A percentile compares a stretch with the other conserved stretches of the same genome.
These are phyloP conservation scores for Hansenula lynferdii DNA, from an alignment of 1,139 yeast genomes.

Conservation along the genomic window DNA sequence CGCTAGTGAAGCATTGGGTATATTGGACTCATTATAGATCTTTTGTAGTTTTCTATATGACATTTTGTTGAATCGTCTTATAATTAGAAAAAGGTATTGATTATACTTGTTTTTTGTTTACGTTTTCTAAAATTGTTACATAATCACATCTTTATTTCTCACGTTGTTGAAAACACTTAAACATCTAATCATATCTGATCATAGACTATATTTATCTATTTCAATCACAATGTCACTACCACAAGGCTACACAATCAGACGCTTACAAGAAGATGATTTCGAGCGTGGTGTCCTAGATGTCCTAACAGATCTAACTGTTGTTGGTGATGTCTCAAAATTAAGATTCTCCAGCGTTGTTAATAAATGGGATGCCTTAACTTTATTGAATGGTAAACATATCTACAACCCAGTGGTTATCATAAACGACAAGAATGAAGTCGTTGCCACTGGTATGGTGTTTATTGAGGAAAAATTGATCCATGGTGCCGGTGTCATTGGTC, in stretches of 20 bases:
- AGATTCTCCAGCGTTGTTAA: slow-evolving; percentile 39
- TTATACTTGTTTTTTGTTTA: no score
- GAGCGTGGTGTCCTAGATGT: slow-evolving; percentile 44
- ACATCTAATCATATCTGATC: no score
- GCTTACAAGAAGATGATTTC: slow-evolving; percentile 41
- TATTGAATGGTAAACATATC: slow-evolving; percentile 28
- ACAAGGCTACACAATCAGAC: slow-evolving; percentile 48
- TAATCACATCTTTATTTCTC: no score
- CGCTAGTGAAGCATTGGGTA: neutral
- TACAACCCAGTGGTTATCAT: slow-evolving; percentile 62
- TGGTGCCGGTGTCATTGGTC: slow-evolving; percentile 82
- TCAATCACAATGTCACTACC: slow-evolving; percentile 30
- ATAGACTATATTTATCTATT: no score
- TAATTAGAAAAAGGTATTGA: no score
- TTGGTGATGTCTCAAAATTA: slow-evolving; percentile 46
- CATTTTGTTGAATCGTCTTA: neutral
- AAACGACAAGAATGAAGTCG: slow-evolving; percentile 33
- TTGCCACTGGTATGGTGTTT: slow-evolving; percentile 45
- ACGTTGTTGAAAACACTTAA: no score
- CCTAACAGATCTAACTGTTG: slow-evolving; percentile 54
- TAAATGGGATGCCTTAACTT: slow-evolving; percentile 40
- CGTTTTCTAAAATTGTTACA: no score
- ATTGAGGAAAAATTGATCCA: slow-evolving; percentile 69
- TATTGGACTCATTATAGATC: neutral
- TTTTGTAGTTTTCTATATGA: neutral